These are phyloP conservation scores for Withania somnifera DNA, from an alignment of 305 asterid genomes.

Conservation along the genomic window DNA sequence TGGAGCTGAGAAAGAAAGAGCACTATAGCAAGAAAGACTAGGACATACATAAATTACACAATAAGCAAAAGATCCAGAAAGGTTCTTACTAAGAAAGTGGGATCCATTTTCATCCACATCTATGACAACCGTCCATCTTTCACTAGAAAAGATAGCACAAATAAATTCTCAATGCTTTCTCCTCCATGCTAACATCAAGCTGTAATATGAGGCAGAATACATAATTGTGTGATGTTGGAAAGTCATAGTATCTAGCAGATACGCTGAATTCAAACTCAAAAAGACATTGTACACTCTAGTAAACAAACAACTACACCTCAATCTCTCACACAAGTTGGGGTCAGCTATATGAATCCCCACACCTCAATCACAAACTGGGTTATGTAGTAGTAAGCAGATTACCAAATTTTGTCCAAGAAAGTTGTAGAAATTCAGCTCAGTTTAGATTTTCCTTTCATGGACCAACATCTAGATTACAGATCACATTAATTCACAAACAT, in stretches of 20 bases:
- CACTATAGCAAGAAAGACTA: not conserved
- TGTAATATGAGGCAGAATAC: conserved; percentile 4
- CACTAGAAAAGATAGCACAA: conserved; percentile 50
- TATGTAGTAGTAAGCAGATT: not conserved
- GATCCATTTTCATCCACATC: conserved; percentile 32
- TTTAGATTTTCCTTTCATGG: not conserved
- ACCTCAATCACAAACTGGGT: not conserved
- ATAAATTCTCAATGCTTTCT: conserved; percentile 36
- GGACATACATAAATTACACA: not conserved
- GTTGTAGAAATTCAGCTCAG: not conserved
- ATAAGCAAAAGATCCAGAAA: not conserved
- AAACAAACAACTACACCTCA: not conserved
- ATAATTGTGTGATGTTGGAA: not conserved
- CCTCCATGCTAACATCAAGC: conserved; percentile 20
- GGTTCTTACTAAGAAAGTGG: conserved; percentile 31
- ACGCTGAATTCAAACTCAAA: not conserved
- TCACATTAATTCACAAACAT: not conserved
- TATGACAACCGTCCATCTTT: conserved; percentile 47
- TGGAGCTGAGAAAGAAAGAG: conserved; percentile 26
- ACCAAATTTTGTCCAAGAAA: not conserved
- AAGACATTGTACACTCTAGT: not conserved
- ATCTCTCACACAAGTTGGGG: not conserved
- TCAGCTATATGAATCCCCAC: not conserved
- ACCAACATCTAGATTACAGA: not conserved
- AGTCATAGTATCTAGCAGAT: not conserved